phyloP scores from a whole-genome alignment of 2,329 filamentous ascomycete genomes.

The Cadophora luteo-olivacea region DNA sequence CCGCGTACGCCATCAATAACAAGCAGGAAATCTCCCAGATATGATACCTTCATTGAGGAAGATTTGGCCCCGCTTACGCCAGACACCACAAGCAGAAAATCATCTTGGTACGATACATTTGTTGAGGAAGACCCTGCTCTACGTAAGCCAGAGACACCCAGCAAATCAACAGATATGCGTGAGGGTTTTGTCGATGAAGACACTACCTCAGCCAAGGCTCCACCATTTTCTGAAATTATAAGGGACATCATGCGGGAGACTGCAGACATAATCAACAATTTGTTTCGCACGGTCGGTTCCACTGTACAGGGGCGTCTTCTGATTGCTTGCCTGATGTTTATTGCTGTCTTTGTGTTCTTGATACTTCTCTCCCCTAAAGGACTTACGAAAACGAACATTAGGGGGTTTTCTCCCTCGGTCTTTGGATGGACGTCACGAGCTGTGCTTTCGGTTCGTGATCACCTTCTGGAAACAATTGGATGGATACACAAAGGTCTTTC shows the following conservation, averaged over 20 bases:
- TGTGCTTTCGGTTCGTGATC: not conserved
- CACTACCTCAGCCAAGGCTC: not conserved
- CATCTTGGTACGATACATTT: not conserved
- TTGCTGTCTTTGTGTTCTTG: not conserved
- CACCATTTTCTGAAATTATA: not conserved
- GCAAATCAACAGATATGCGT: not conserved
- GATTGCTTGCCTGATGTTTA: not conserved
- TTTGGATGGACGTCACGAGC: not conserved
- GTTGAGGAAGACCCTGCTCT: not conserved
- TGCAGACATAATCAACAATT: not conserved
- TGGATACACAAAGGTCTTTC: not conserved
- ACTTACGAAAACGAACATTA: too few relatives aligned
- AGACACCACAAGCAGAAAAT: not conserved
- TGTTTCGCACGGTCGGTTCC: not conserved
- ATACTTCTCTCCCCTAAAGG: not conserved
- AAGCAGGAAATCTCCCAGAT: not conserved
- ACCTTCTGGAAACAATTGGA: not conserved
- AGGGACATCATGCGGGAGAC: not conserved
- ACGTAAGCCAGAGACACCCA: not conserved
- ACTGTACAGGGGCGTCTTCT: not conserved
- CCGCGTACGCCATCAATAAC: not conserved
- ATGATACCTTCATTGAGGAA: not conserved
- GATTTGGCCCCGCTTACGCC: not conserved
- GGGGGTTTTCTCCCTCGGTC: not conserved
- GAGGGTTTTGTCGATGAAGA: not conserved